These are phyloP conservation scores for Magnusiomyces suaveolens DNA, from an alignment of 1,139 yeast species.

Conservation along the genomic window DNA sequence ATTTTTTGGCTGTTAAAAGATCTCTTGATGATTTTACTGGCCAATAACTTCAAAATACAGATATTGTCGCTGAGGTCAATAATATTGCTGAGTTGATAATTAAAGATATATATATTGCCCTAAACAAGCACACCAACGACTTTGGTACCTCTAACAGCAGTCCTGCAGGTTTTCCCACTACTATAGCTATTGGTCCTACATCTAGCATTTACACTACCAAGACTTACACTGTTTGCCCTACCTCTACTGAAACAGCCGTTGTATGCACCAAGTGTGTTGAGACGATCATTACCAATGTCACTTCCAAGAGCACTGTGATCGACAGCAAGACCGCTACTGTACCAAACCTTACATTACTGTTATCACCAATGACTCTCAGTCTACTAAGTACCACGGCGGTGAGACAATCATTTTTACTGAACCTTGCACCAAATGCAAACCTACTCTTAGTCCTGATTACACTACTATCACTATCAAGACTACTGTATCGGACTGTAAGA, in stretches of 20 bases:
- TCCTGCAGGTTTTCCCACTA: neutral
- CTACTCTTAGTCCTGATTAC: neutral
- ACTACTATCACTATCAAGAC: neutral
- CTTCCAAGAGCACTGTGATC: slow-evolving; percentile 7
- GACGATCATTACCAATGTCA: slow-evolving; percentile 3
- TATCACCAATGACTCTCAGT: slow-evolving; percentile 7
- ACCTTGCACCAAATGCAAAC: slow-evolving; percentile 6
- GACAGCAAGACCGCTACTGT: slow-evolving; percentile 10
- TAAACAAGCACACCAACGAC: neutral
- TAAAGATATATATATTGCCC: neutral
- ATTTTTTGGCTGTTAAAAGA: neutral
- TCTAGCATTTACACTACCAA: slow-evolving; percentile 8
- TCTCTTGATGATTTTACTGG: neutral
- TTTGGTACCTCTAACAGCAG: neutral
- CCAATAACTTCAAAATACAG: no score
- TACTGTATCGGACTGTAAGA: neutral
- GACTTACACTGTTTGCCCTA: slow-evolving; percentile 7
- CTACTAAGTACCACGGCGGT: neutral
- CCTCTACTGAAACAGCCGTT: slow-evolving; percentile 7
- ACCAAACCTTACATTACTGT: slow-evolving; percentile 12
- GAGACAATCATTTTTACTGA: slow-evolving; percentile 12
- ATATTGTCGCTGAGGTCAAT: neutral
- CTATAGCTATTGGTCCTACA: slow-evolving; percentile 1
- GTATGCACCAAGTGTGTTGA: slow-evolving; percentile 10
- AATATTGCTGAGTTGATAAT: neutral